Evolutionary conservation across 2,329 filamentous ascomycete species (phyloP), one percentile per base, ranked within the genome.

Genomic region (Cladophialophora bantiana): DNA sequence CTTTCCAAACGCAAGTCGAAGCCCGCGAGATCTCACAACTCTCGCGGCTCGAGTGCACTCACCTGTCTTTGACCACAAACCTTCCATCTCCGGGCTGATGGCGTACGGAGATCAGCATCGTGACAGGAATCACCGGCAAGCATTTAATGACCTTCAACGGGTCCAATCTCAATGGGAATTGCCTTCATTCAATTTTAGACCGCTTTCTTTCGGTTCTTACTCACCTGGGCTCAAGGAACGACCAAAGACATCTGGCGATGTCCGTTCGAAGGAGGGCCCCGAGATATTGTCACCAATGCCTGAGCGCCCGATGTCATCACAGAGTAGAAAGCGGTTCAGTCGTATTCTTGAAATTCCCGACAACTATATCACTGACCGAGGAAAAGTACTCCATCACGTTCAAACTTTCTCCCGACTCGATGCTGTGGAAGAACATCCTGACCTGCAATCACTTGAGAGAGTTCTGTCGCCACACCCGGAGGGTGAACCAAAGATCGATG

Each of bases 241-340:
- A 54, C 67, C 70, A 18, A 70, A 67, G 50, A 72, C 71, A 38
- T 73, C 72, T 20, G 69, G 71, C 40, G 70, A 64, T 53, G 65
- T 63, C 32, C 64, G 65, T 10, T 45, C 59, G 26, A 65, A 66
- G 20, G 62, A 70, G 4, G 42, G 56, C 53, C 57, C 62, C 9
- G 67, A 73, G 34, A 75, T 76, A 32, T 57, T 73, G 26, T 74
- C 74, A n/a, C 75, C 75, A 48, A 72, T 72, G 52, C 75, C 74
- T 31, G 72, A 75, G 64, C 59, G 75, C 26, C 73, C 74, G 12
- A 71, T 74, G 53, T 73, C 71, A 18, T 75, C 74, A n/a, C 72
- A 73, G 38, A 74, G 67, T 54, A 66, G 71, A 20, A 71, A 72
- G 62, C 68, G 73, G 35, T 76, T 75, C 64, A 75, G 75, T 59